These are phyloP conservation scores for Blastobotrys buckinghamii DNA, from an alignment of 1,139 yeast genomes.

Conservation along the genomic window DNA sequence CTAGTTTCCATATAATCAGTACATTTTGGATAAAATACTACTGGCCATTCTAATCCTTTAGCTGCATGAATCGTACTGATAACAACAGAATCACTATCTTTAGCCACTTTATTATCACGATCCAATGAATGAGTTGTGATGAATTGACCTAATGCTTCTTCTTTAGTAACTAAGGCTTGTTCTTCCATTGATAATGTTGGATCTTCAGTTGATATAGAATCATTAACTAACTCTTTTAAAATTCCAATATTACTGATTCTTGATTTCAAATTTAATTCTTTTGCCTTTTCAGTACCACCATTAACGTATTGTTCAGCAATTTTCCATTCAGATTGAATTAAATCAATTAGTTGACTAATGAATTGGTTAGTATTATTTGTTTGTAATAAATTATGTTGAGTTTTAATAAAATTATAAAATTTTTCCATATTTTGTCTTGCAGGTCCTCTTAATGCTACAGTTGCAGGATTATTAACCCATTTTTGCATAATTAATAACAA, in stretches of 20 bases:
- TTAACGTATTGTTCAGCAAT: background rate
- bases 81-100: conserved; percentile 29
- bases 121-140: conserved; percentile 59
- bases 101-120: conserved; percentile 20
- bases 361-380: background rate
- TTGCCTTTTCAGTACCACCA: background rate
- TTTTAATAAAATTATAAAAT: background rate
- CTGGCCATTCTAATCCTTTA: conserved; percentile 93
- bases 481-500: background rate
- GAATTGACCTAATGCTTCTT: conserved; percentile 42
- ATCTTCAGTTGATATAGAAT: background rate
- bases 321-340: background rate
- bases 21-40: conserved; percentile 57
- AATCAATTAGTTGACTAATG: background rate
- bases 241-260: background rate
- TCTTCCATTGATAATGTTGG: background rate
- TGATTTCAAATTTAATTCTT: background rate
- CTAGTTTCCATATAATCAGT: conserved; percentile 32
- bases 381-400: background rate
- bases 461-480: background rate
- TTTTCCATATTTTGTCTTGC: background rate
- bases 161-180: background rate
- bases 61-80: conserved; percentile 84
- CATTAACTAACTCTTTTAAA: background rate
- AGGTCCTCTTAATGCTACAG: background rate